Evolutionary conservation across 2,329 filamentous ascomycete genomes (phyloP).

Genomic region (Colletotrichum orbiculare): DNA sequence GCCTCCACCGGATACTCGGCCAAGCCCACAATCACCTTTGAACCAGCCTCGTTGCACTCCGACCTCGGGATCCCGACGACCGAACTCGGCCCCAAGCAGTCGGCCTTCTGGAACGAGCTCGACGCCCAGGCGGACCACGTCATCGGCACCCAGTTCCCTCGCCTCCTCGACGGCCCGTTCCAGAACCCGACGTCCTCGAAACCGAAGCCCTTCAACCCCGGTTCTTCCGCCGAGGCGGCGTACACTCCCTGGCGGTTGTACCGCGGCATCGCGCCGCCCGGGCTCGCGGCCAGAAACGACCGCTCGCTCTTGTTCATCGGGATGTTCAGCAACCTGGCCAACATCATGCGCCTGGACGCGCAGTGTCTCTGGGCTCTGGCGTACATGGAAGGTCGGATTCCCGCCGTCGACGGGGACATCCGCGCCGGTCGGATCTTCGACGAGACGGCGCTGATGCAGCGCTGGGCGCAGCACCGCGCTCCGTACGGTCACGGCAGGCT

Average conservation of each 20-base stretch:
- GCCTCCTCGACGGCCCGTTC: constrained; percentile 34
- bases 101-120: constrained; percentile 34
- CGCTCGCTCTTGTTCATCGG: constrained; percentile 61
- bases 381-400: constrained; percentile 63
- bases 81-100: constrained; percentile 30
- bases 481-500: constrained; percentile 61
- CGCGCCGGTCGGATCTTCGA: constrained; percentile 29
- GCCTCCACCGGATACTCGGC: constrained; percentile 41
- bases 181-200: constrained; percentile 25
- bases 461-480: constrained; percentile 63
- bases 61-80: constrained; percentile 39
- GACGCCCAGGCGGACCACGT: constrained; percentile 34
- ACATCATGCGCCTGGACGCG: constrained; percentile 54
- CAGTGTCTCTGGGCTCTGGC: constrained; percentile 67
- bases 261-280: constrained; percentile 41
- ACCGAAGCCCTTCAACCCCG: constrained; percentile 35
- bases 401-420: constrained; percentile 20
- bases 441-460: constrained; percentile 61
- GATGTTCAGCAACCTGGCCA: constrained; percentile 57
- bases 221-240: constrained; percentile 26
- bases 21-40: constrained; percentile 40
- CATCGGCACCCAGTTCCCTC: constrained; percentile 36
- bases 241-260: constrained; percentile 43
- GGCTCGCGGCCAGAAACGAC: constrained; percentile 47
- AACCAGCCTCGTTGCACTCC: constrained; percentile 34